These are phyloP conservation scores for Sclerotinia trifoliorum DNA, from an alignment of 2,329 filamentous ascomycete species.

Conservation along the genomic window DNA sequence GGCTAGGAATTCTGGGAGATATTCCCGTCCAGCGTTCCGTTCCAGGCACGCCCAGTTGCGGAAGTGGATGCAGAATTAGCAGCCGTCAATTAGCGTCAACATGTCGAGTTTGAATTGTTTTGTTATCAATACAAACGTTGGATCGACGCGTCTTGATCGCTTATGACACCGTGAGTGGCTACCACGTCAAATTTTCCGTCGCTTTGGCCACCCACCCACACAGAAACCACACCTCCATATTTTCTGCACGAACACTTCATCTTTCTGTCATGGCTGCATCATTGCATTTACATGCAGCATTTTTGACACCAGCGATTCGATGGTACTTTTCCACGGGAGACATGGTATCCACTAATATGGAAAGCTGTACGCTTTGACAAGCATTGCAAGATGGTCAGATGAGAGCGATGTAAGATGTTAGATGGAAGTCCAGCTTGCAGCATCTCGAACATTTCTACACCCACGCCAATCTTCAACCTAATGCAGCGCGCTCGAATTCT, in stretches of 20 bases:
- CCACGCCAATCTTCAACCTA: background rate
- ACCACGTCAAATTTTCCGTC: background rate
- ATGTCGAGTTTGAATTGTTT: background rate
- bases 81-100: background rate
- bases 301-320: background rate
- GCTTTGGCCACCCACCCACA: background rate
- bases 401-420: constrained; percentile 1
- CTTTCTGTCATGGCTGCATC: constrained; percentile 7
- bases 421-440: constrained; percentile 10
- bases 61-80: background rate
- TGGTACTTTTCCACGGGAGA: background rate
- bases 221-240: constrained; percentile 13
- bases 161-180: background rate
- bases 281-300: background rate
- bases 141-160: background rate
- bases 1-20: background rate
- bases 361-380: background rate
- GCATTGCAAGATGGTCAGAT: background rate
- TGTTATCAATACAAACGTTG: background rate
- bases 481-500: background rate
- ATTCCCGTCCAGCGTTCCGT: background rate
- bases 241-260: constrained; percentile 22
- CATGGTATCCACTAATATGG: background rate
- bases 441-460: background rate
- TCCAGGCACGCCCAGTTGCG: background rate